Evolutionary conservation across 768 basidiomycete genomes (phyloP).

Genomic region (Panaeolus papilionaceus): DNA sequence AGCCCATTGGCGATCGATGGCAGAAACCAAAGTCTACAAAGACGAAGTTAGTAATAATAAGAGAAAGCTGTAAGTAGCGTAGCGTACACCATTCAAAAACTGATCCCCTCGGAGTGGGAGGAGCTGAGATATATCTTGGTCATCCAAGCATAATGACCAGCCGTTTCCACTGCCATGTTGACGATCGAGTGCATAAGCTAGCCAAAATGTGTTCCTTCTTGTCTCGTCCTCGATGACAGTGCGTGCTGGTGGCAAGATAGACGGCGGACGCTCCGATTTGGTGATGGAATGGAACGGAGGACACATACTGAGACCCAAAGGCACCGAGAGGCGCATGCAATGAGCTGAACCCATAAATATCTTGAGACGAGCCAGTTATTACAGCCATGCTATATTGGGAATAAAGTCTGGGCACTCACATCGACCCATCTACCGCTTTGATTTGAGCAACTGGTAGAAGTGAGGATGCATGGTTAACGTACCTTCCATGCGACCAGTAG

Average conservation of each 20-base stretch:
- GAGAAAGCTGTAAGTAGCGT: neutral
- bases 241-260: constrained; percentile 64
- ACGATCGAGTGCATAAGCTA: constrained; percentile 73
- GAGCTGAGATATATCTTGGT: constrained; percentile 75
- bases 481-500: constrained; percentile 78
- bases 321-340: constrained; percentile 62
- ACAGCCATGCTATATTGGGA: constrained; percentile 1
- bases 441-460: constrained; percentile 18
- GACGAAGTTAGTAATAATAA: constrained; percentile 1
- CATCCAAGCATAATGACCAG: constrained; percentile 75
- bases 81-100: constrained; percentile 65
- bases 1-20: constrained; percentile 70
- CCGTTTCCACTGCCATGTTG: constrained; percentile 71
- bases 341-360: constrained; percentile 65
- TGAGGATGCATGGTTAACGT: constrained; percentile 26
- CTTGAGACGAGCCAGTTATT: constrained; percentile 37
- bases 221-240: constrained; percentile 73
- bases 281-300: constrained; percentile 71
- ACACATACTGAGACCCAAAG: constrained; percentile 73
- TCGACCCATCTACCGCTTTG: constrained; percentile 69
- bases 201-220: constrained; percentile 76
- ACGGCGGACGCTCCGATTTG: constrained; percentile 59
- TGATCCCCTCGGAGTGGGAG: constrained; percentile 67
- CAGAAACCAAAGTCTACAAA: constrained; percentile 51
- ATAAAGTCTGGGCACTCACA: constrained; percentile 40